A percentile compares a stretch with the other conserved stretches of the same genome.
Conservation (phyloP, 805 yeast species). For the Starmerella stigmatis region DNA sequence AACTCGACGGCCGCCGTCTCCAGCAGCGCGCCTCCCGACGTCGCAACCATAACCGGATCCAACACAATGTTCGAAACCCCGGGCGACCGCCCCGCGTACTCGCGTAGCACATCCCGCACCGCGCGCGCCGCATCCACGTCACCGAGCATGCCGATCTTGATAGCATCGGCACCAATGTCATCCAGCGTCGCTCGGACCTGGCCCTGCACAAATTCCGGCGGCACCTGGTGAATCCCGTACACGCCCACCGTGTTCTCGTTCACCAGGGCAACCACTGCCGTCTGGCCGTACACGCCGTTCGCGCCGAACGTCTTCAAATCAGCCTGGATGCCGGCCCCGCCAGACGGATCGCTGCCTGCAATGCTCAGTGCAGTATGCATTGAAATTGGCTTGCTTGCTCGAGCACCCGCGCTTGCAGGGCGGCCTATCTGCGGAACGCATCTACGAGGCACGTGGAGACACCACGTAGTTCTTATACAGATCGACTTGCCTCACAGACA, state of each 20-base stretch:
- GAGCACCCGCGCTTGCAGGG: no score
- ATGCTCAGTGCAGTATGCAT: slow-evolving; percentile 20
- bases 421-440: no score
- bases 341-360: slow-evolving; percentile 69
- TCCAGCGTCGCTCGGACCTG: slow-evolving; percentile 45
- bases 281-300: slow-evolving; percentile 66
- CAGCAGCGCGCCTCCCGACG: slow-evolving; percentile 58
- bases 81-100: slow-evolving; percentile 4
- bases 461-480: no score
- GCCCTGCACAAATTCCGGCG: slow-evolving; percentile 33
- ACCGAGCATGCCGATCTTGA: slow-evolving; percentile 69
- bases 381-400: no score
- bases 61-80: slow-evolving; percentile 33
- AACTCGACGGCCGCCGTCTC: slow-evolving; percentile 38
- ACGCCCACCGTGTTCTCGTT: slow-evolving; percentile 54
- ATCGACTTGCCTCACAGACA: no score
- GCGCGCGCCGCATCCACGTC: slow-evolving; percentile 45
- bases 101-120: slow-evolving; percentile 29
- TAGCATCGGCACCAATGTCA: slow-evolving; percentile 54
- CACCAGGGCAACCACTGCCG: slow-evolving; percentile 69
- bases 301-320: slow-evolving; percentile 71
- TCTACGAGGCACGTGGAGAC: no score
- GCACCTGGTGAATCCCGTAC: slow-evolving; percentile 17
- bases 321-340: slow-evolving; percentile 90
- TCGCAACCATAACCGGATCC: slow-evolving; percentile 79